Base-by-base conservation (phyloP, 108 stramenopile species). In the Nitzschia palea region DNA sequence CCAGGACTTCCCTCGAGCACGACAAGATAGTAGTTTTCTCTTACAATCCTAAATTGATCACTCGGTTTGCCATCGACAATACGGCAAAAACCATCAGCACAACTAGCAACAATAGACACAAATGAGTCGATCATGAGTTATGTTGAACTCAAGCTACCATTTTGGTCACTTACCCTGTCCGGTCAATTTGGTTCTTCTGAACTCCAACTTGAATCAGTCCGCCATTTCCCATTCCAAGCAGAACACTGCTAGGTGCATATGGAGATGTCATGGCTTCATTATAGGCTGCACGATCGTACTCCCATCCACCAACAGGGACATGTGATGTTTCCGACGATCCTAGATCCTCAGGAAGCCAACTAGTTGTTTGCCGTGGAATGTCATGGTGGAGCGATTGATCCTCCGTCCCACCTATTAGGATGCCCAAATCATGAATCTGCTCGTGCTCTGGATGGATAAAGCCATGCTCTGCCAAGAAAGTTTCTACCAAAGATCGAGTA, bases 311-410 rank as follows among this genome's bases (percentile, higher is more conserved):
- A 2, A 52, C 51, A 51, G 62, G 66, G 17, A 44, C 34, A 17
- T 50, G 3, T 2, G 60, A 57, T 17, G 17, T 4, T 12, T 42
- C 59, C 6, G 44, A 6, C 27, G 18, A 17, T 17, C 36, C 4
- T 6, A 8, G 35, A 36, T 57, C 33, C 25, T 59, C 6, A n/a
- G 59, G 65, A 30, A 27, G 40, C 76, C 76, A 77, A 2, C 28
- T 62, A 9, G 55, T 57, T 0, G 30, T 56, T 27, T 71, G 68
- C 10, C 76, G 69, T 18, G 76, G 60, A 28, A 68, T 55, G 44
- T 77, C 76, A 42, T 77, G 76, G 34, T 77, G 76, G 5, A 77
- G 32, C 0, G 62, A 55, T 48, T 77, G 76, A 47, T 77, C 76
- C 29, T 77, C 64, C 9, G 67, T 77, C 8, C 76, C 76, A 9